These are phyloP conservation scores for Phlebopus sp. DNA, from an alignment of 1,284 basidiomycete genomes.

Conservation along the genomic window DNA sequence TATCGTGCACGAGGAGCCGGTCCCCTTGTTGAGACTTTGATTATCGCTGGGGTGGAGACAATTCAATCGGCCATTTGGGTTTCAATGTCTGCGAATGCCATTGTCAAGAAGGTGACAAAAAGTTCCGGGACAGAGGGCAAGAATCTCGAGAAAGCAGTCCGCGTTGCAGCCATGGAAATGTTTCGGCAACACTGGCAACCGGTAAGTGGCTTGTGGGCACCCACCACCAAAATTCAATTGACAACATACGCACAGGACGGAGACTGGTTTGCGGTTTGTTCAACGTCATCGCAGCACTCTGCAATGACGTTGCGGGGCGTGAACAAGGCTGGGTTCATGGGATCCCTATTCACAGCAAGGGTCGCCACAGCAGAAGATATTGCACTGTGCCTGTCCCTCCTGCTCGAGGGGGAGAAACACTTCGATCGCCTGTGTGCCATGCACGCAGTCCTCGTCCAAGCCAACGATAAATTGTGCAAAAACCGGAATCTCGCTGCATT, in stretches of 20 bases:
- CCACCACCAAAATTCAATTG: neutral
- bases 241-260: conserved; percentile 16
- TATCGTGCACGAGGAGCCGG: conserved; percentile 19
- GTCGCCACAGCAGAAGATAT: conserved; percentile 26
- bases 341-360: conserved; percentile 27
- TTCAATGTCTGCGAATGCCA: conserved; percentile 17
- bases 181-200: conserved; percentile 24
- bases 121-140: conserved; percentile 15
- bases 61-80: conserved; percentile 14
- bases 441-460: conserved; percentile 25
- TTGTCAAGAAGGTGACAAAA: conserved; percentile 13
- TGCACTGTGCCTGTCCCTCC: conserved; percentile 24
- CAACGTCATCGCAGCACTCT: neutral
- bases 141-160: conserved; percentile 17
- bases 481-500: conserved; percentile 19
- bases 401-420: conserved; percentile 18
- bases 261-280: conserved; percentile 4
- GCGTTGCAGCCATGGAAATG: conserved; percentile 14
- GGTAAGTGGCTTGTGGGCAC: conserved; percentile 13
- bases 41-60: conserved; percentile 17
- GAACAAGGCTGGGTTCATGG: conserved; percentile 33
- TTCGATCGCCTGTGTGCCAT: conserved; percentile 29
- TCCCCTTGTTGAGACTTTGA: conserved; percentile 19
- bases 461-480: conserved; percentile 35
- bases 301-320: conserved; percentile 17